Conservation (phyloP, 371 early-diverging fungal species). For the Syncephalis plumigaleata region DNA sequence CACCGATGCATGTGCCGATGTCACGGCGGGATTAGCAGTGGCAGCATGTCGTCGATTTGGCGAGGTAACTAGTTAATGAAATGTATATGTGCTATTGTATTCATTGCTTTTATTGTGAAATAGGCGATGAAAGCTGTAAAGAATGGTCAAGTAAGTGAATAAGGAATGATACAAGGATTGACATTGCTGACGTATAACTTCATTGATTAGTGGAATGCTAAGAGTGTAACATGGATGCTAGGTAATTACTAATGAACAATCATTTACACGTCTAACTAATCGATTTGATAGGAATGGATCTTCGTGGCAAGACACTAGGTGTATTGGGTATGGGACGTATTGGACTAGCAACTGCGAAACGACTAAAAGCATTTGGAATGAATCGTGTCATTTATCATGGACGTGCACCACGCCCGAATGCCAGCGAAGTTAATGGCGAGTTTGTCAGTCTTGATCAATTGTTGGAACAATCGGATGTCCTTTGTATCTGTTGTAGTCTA, state of each 20-base stretch:
- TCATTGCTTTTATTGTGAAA: neutral
- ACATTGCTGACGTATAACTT: too few relatives aligned
- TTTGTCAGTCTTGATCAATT: slow-evolving; percentile 31
- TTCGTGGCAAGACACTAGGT: slow-evolving; percentile 54
- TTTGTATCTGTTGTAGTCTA: slow-evolving; percentile 57
- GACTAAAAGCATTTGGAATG: slow-evolving; percentile 53
- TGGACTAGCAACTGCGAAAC: slow-evolving; percentile 50
- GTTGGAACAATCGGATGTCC: slow-evolving; percentile 42
- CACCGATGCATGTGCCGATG: slow-evolving; percentile 77
- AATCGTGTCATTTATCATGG: slow-evolving; percentile 29
- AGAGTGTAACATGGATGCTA: slow-evolving; percentile 52
- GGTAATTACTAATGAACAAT: slow-evolving; percentile 16
- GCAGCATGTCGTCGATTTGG: slow-evolving; percentile 50
- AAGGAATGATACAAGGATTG: too few relatives aligned
- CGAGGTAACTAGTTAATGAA: slow-evolving; percentile 16
- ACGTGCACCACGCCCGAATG: slow-evolving; percentile 18
- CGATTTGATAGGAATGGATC: too few relatives aligned
- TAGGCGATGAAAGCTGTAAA: slow-evolving; percentile 29
- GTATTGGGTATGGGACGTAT: slow-evolving; percentile 76
- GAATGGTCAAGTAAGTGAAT: slow-evolving; percentile 10
- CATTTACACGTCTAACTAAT: neutral
- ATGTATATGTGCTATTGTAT: neutral
- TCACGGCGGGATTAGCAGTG: slow-evolving; percentile 36
- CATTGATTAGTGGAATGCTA: slow-evolving; percentile 18
- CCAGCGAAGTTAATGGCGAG: slow-evolving; percentile 16